Evolutionary conservation across 1,284 basidiomycete genomes (phyloP).

Genomic region (Ustilago sp.): DNA sequence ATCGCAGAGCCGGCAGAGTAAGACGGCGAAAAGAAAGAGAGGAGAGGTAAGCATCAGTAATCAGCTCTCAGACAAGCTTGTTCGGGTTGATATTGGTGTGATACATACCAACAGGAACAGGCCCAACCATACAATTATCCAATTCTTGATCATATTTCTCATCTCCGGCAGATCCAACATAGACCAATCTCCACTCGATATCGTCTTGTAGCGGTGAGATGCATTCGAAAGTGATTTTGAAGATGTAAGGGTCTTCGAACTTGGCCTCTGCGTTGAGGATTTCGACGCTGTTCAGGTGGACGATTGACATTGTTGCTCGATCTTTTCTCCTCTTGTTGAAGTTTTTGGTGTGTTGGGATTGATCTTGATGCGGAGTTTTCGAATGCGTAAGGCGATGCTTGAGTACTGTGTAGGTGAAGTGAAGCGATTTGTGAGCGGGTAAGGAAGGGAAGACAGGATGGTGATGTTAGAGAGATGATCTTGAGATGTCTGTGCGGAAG

Average conservation of each 20-base stretch:
- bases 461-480: neutral
- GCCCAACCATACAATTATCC: conserved; percentile 82
- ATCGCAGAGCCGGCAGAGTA: neutral
- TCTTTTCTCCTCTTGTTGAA: neutral
- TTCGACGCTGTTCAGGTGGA: conserved; percentile 66
- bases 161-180: conserved; percentile 92
- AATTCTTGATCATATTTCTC: conserved; percentile 94
- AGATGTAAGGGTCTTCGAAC: conserved; percentile 82
- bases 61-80: no score
- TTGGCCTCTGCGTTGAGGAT: conserved; percentile 65
- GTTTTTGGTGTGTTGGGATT: no score
- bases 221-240: conserved; percentile 97
- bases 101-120: conserved; percentile 77
- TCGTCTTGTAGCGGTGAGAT: conserved; percentile 93
- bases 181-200: conserved; percentile 96
- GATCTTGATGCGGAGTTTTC: no score
- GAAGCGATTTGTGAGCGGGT: neutral
- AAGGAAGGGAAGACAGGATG: neutral
- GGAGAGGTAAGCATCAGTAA: neutral
- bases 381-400: no score
- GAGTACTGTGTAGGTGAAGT: neutral
- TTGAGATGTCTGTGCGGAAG: neutral
- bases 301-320: conserved; percentile 61
- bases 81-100: neutral
- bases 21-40: neutral